Conservation (phyloP, 257 asterid genomes). For the Misopates orontium region DNA sequence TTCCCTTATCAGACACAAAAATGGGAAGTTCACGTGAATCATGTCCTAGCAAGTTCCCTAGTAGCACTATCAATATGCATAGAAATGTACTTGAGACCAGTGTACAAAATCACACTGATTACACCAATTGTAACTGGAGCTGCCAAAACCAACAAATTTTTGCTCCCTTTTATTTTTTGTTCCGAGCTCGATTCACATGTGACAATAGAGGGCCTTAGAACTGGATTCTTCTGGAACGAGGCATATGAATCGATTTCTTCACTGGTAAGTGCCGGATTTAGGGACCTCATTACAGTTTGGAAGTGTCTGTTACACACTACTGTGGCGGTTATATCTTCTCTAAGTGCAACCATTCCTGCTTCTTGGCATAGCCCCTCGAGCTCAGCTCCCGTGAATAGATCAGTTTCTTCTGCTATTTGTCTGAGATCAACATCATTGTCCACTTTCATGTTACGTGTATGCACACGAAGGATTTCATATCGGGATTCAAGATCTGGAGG, state of each 20-base stretch:
- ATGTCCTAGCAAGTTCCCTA: slow-evolving; percentile 42
- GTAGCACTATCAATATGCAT: slow-evolving; percentile 15
- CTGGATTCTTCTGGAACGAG: slow-evolving; percentile 58
- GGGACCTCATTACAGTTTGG: slow-evolving; percentile 50
- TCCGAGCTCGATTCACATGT: slow-evolving; percentile 27
- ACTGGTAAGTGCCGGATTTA: slow-evolving; percentile 63
- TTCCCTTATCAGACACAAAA: neutral
- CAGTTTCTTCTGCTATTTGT: slow-evolving; percentile 66
- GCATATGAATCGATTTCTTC: slow-evolving; percentile 65
- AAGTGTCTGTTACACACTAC: slow-evolving; percentile 70
- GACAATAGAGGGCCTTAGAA: slow-evolving; percentile 16
- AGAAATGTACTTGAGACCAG: slow-evolving; percentile 38
- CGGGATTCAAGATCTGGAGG: slow-evolving; percentile 87
- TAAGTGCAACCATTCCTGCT: slow-evolving; percentile 84
- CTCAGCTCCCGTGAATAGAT: slow-evolving; percentile 89
- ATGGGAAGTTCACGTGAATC: slow-evolving; percentile 9
- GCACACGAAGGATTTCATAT: slow-evolving; percentile 80
- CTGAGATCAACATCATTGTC: slow-evolving; percentile 58
- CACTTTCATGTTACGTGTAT: slow-evolving; percentile 67
- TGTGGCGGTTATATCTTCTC: slow-evolving; percentile 79
- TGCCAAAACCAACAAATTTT: slow-evolving; percentile 32
- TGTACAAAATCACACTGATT: slow-evolving; percentile 30
- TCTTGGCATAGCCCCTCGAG: slow-evolving; percentile 81
- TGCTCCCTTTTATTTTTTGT: slow-evolving; percentile 24
- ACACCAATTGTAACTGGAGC: slow-evolving; percentile 37